phyloP scores from a whole-genome alignment of 163 green algal genomes.

The Volvox carteri region DNA sequence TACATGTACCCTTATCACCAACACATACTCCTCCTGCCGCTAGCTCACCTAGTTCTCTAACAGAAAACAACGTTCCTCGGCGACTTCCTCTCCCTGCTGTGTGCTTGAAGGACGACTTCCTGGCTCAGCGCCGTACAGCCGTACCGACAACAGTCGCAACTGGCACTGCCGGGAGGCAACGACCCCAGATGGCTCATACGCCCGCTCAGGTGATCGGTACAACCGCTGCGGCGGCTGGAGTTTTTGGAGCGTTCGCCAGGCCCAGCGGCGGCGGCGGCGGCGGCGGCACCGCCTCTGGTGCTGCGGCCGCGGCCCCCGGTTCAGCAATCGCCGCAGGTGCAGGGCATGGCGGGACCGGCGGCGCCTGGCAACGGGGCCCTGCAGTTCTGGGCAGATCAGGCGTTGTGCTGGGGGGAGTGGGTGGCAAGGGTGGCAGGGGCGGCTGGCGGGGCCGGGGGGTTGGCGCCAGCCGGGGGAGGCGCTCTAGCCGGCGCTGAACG shows the following conservation, averaged over 20 bases:
- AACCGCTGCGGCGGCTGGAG: not conserved
- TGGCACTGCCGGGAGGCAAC: not conserved
- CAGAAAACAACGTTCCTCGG: too few relatives aligned
- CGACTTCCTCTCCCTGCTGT: too few relatives aligned
- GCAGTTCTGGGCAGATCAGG: not conserved
- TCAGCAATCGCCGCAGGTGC: not conserved
- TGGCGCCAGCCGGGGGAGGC: not conserved
- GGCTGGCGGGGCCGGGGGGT: not conserved
- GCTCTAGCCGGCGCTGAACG: not conserved
- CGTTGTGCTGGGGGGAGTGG: not conserved
- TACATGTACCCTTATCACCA: too few relatives aligned
- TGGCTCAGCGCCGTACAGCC: not conserved
- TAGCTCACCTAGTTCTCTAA: too few relatives aligned
- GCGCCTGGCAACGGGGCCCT: not conserved
- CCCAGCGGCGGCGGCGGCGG: not conserved
- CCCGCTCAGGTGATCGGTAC: not conserved
- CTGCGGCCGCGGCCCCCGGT: not conserved
- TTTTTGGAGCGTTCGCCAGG: constrained; percentile 22
- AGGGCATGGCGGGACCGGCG: not conserved
- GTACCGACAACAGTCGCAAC: not conserved
- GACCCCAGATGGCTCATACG: not conserved
- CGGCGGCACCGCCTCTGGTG: not conserved
- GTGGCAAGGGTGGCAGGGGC: not conserved
- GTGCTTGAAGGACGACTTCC: constrained; percentile 29
- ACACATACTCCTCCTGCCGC: too few relatives aligned